Percentiles rank a stretch among this genome's conserved stretches.
phyloP scores from a whole-genome alignment of 2,329 filamentous ascomycete genomes.

The Aspergillus viridinutans region DNA sequence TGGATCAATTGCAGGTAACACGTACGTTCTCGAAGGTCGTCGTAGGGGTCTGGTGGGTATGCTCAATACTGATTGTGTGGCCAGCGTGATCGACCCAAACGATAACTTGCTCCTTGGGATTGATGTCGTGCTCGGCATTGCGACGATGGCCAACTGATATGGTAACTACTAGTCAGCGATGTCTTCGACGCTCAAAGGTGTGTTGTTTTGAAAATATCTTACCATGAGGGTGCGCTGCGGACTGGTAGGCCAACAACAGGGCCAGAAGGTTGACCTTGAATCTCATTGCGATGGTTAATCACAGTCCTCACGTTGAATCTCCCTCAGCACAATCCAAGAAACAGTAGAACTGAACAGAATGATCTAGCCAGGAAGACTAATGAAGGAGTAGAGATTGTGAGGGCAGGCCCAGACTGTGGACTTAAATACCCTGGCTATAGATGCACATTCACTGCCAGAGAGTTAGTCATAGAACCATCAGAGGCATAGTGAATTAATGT shows the following conservation, averaged over 20 bases:
- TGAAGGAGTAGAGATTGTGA: neutral
- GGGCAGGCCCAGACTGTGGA: neutral
- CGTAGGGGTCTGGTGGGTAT: constrained; percentile 22
- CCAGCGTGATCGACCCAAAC: constrained; percentile 60
- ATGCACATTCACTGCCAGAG: neutral
- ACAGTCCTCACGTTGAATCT: neutral
- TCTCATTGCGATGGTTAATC: constrained; percentile 10
- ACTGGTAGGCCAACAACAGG: constrained; percentile 15
- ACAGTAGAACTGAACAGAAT: neutral
- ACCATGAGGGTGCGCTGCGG: constrained; percentile 23
- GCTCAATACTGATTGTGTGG: constrained; percentile 42
- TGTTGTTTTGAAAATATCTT: constrained; percentile 1
- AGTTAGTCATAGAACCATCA: neutral
- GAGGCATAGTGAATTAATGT: neutral
- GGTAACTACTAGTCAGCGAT: constrained; percentile 1
- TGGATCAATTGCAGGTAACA: constrained; percentile 1
- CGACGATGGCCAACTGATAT: neutral
- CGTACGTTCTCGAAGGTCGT: constrained; percentile 8
- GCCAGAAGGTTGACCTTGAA: constrained; percentile 16
- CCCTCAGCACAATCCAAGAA: neutral
- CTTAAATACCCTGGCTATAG: neutral
- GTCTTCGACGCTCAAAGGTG: constrained; percentile 14
- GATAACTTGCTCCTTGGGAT: constrained; percentile 43
- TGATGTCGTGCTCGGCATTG: constrained; percentile 31
- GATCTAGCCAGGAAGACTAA: neutral